Evolutionary conservation across 305 asterid genomes (phyloP).

Genomic region (Fraxinus angustifolia): DNA sequence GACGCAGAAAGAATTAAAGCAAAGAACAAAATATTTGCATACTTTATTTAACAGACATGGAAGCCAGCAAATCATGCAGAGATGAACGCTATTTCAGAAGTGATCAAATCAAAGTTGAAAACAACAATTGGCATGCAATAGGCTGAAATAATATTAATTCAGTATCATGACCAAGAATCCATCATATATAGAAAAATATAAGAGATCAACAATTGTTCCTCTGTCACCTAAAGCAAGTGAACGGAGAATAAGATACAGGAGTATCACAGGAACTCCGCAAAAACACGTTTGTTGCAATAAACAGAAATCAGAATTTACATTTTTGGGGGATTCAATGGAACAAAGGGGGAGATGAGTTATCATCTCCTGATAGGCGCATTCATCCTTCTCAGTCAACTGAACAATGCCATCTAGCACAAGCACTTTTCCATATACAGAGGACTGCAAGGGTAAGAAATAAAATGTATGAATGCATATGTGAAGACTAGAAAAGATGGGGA

Average conservation of each 20-base stretch:
- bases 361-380: slow-evolving; percentile 98
- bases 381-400: slow-evolving; percentile 98
- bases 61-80: not conserved
- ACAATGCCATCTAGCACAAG: slow-evolving; percentile 95
- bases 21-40: not conserved
- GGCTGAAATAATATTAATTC: not conserved
- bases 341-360: slow-evolving; percentile 96
- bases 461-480: not conserved
- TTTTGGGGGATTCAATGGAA: slow-evolving; percentile 74
- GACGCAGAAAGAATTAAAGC: not conserved
- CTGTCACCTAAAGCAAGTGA: not conserved
- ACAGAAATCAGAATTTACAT: slow-evolving; percentile 44
- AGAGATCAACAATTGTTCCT: not conserved
- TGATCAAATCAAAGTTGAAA: not conserved
- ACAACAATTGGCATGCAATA: not conserved
- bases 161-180: slow-evolving; percentile 10
- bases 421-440: slow-evolving; percentile 77
- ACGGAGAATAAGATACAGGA: not conserved
- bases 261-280: not conserved
- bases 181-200: slow-evolving; percentile 1
- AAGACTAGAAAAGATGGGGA: slow-evolving; percentile 5
- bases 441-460: slow-evolving; percentile 41
- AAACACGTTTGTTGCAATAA: slow-evolving; percentile 4
- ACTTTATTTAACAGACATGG: not conserved
- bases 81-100: not conserved